These are phyloP conservation scores for Agrocybe chaxingu DNA, from an alignment of 768 basidiomycete species.

Conservation along the genomic window DNA sequence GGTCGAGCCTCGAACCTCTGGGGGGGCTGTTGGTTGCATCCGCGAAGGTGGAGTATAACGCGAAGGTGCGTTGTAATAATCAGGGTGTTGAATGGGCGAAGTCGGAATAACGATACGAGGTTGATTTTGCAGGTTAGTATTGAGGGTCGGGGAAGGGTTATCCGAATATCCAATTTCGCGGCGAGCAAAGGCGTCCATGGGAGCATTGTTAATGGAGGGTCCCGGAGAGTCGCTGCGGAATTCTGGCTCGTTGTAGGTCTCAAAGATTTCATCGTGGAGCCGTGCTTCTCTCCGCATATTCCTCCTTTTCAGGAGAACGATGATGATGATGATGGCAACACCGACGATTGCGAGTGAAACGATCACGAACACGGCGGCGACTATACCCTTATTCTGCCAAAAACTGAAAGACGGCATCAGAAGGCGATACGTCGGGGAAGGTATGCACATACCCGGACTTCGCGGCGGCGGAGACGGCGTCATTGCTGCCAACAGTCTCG, in stretches of 20 bases:
- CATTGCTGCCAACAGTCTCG: not conserved
- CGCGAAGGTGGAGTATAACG: slow-evolving; percentile 19
- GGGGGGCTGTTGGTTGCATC: slow-evolving; percentile 10
- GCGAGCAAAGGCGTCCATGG: slow-evolving; percentile 25
- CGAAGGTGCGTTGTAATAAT: slow-evolving; percentile 13
- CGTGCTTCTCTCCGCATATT: slow-evolving; percentile 16
- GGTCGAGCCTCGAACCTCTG: slow-evolving; percentile 18
- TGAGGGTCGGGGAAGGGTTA: slow-evolving; percentile 8
- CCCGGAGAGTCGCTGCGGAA: slow-evolving; percentile 22
- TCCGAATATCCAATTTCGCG: slow-evolving; percentile 11
- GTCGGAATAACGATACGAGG: slow-evolving; percentile 7
- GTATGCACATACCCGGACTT: slow-evolving; percentile 15
- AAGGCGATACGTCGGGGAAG: not conserved
- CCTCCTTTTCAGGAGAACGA: slow-evolving; percentile 22
- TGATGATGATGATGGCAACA: slow-evolving; percentile 18
- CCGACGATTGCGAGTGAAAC: slow-evolving; percentile 25
- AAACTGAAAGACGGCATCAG: slow-evolving; percentile 25
- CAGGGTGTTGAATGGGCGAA: slow-evolving; percentile 19
- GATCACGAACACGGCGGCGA: slow-evolving; percentile 32
- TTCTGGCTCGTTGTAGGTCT: slow-evolving; percentile 19
- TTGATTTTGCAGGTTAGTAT: slow-evolving; percentile 6
- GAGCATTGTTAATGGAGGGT: slow-evolving; percentile 23
- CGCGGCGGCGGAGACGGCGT: slow-evolving; percentile 4
- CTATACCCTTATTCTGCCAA: slow-evolving; percentile 33
- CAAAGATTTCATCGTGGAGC: slow-evolving; percentile 24